Evolutionary conservation across 805 yeast species (phyloP), one percentile per base, ranked within the genome.

Genomic region (Nematodospora valgi): DNA sequence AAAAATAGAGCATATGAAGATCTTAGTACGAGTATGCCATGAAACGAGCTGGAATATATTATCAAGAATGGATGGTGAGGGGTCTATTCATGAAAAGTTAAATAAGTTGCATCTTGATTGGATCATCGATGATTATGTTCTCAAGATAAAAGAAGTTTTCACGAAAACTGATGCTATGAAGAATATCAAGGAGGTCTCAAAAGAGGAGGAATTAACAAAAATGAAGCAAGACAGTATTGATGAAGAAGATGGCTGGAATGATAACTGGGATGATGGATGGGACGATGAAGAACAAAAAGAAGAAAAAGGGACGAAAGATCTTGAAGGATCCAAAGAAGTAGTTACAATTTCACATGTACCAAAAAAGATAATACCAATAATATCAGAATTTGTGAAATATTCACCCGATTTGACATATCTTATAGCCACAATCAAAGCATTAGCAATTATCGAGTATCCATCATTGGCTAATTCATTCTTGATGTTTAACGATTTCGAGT

Each of bases 391-490:
- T 37, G 38, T 33, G 11, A 25, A 37, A 7, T 51, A 49, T 14
- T 46, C 61, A 1, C 40, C 45, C 3, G 46, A 43, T 6, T 47
- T 16, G 19, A 30, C 41, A 6, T 32, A 46, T 7, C 43, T 65
- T 13, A 30, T 61, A 6, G 51, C 56, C 3, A 40, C 66, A 4
- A 51, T 63, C 8, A 44, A 55, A 10, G 51, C 71, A 5, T 42
- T 67, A 27, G 49, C 66, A 6, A 42, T 57, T 10, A 39, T 55
- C 5, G 45, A 55, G 6, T 67, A 67, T 40, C 70, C 71, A 4
- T 34, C 53, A 1, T 37, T 55, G 3, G 41, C 54, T 2, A 39
- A 54, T 23, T 64, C 69, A 27, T 64, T 61, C 30, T 34, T 64
- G n/a, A 43, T 62, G 10, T 56, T 47, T 34, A 65, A 66, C 38